These are phyloP conservation scores for Penicillium concentricum DNA, from an alignment of 2,329 filamentous ascomycete genomes.

Conservation along the genomic window DNA sequence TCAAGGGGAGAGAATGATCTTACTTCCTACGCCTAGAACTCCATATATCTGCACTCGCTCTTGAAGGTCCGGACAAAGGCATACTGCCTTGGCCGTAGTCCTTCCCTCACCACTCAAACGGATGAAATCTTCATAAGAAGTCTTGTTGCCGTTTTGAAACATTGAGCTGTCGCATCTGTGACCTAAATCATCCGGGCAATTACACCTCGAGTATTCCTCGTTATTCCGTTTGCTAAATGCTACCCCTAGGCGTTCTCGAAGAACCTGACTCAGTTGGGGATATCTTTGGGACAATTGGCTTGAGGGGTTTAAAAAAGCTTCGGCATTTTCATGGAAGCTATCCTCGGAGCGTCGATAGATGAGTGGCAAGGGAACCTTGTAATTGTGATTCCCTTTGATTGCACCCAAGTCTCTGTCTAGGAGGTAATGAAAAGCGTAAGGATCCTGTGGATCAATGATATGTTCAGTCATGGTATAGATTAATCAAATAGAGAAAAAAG, in stretches of 20 bases:
- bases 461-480: not conserved
- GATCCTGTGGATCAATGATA: not conserved
- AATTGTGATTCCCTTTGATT: not conserved
- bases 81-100: not conserved
- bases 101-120: not conserved
- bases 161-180: not conserved
- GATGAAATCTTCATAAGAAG: not conserved
- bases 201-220: conserved; percentile 13
- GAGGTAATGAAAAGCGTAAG: not conserved
- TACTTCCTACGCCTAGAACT: conserved; percentile 21
- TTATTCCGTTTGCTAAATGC: conserved; percentile 5
- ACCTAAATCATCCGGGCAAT: not conserved
- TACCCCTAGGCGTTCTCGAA: conserved; percentile 8
- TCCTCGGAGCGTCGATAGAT: not conserved
- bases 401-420: not conserved
- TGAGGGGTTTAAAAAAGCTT: conserved; percentile 8
- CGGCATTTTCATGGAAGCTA: not conserved
- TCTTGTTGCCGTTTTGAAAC: not conserved
- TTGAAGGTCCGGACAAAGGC: conserved; percentile 2
- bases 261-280: conserved; percentile 13
- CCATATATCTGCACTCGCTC: conserved; percentile 18
- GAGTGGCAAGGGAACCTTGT: not conserved
- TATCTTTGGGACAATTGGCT: conserved; percentile 6
- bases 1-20: not conserved
- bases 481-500: not conserved